A percentile compares a stretch with the other conserved stretches of the same genome.
Evolutionary conservation across 1,284 basidiomycete genomes (phyloP).

Genomic region (Xerocomus amazonicus): DNA sequence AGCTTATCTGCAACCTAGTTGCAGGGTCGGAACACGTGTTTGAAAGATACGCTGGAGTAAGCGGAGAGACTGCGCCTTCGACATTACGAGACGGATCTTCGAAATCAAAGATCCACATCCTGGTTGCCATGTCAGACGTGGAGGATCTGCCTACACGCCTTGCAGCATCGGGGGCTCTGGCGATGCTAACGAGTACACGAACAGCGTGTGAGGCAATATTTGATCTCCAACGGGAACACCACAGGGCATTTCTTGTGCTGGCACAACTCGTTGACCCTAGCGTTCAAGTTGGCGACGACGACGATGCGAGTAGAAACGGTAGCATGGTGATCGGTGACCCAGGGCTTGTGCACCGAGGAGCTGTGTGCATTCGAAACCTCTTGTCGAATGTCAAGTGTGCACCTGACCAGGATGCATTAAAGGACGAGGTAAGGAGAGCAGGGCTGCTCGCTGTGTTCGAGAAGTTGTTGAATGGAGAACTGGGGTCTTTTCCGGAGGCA

Average conservation of each 20-base stretch:
- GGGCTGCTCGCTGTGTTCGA: conserved; percentile 50
- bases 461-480: conserved; percentile 43
- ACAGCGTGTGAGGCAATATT: conserved; percentile 60
- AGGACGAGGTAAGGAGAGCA: conserved; percentile 46
- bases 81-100: conserved; percentile 37
- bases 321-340: conserved; percentile 40
- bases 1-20: conserved; percentile 93
- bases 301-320: conserved; percentile 32
- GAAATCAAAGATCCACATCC: conserved; percentile 70
- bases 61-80: conserved; percentile 39
- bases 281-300: conserved; percentile 27
- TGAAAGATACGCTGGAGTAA: conserved; percentile 58
- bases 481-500: conserved; percentile 29
- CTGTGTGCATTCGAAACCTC: conserved; percentile 68
- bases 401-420: conserved; percentile 39
- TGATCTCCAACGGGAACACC: conserved; percentile 58
- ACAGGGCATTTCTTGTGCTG: conserved; percentile 58
- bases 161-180: conserved; percentile 84
- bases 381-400: conserved; percentile 45
- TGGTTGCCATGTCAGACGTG: conserved; percentile 82
- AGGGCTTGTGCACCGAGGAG: conserved; percentile 72
- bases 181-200: conserved; percentile 66
- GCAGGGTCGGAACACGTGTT: conserved; percentile 74
- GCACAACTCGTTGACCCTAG: conserved; percentile 62
- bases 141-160: conserved; percentile 79